Conservation (phyloP, 164 flowering plant species). For the Chimonanthus salicifolius region DNA sequence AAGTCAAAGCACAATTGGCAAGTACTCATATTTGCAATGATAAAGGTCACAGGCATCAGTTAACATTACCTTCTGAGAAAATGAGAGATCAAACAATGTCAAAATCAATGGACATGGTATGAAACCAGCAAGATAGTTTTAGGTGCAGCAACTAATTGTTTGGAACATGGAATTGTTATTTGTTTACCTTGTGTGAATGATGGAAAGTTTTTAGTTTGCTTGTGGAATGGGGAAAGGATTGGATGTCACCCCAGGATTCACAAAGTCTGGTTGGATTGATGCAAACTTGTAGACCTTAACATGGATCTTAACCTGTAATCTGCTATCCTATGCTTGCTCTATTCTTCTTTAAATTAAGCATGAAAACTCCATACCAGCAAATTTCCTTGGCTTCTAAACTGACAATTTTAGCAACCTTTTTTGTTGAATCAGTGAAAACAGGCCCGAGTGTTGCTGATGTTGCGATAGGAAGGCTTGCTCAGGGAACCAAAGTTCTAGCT, state of each 20-base stretch:
- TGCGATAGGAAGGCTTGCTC: slow-evolving; percentile 87
- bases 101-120: no score
- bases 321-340: neutral
- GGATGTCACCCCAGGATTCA: neutral
- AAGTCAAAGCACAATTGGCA: no score
- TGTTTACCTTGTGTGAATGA: no score
- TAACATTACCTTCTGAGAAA: no score
- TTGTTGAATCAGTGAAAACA: slow-evolving; percentile 65
- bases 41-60: no score
- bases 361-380: neutral
- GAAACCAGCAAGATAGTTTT: no score
- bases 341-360: neutral
- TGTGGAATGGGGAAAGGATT: neutral
- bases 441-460: slow-evolving; percentile 89
- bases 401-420: neutral
- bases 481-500: slow-evolving; percentile 76
- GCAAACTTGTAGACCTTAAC: neutral
- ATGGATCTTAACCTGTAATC: neutral
- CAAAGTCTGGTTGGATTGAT: neutral
- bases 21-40: no score
- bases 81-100: no score
- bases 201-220: neutral
- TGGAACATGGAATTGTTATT: no score
- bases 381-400: no score
- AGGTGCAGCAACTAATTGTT: no score